Percentiles rank a stretch among this genome's conserved stretches.
Evolutionary conservation across 2,329 filamentous ascomycete species (phyloP).

Genomic region (Xylariaceae sp.): DNA sequence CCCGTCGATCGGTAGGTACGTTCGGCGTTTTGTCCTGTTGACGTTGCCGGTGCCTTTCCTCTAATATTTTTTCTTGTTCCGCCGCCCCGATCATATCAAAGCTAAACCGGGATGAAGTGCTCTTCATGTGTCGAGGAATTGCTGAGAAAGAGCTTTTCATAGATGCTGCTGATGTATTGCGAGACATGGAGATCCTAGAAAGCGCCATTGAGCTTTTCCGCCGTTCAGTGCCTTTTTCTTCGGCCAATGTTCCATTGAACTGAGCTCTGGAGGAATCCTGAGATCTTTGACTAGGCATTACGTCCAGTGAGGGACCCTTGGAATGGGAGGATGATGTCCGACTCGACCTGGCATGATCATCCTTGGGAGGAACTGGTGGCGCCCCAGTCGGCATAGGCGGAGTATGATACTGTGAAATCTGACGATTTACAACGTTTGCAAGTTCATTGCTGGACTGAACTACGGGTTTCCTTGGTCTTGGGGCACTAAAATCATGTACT

Average conservation of each 20-base stretch:
- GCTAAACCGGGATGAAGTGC: slow-evolving; percentile 80
- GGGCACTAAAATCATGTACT: slow-evolving; percentile 71
- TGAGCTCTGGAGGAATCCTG: slow-evolving; percentile 20
- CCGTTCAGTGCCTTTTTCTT: slow-evolving; percentile 26
- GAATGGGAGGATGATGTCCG: slow-evolving; percentile 46
- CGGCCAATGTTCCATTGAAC: slow-evolving; percentile 16
- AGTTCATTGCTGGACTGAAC: slow-evolving; percentile 31
- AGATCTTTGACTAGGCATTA: slow-evolving; percentile 33
- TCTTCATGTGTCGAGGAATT: slow-evolving; percentile 72
- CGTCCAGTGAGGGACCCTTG: slow-evolving; percentile 40
- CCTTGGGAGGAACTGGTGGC: slow-evolving; percentile 51
- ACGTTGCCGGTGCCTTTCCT: slow-evolving; percentile 74
- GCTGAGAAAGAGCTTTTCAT: slow-evolving; percentile 54
- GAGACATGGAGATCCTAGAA: slow-evolving; percentile 53
- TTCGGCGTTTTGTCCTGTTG: slow-evolving; percentile 65
- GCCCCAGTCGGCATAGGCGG: slow-evolving; percentile 27
- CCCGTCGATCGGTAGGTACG: slow-evolving; percentile 47
- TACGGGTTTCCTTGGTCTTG: slow-evolving; percentile 54
- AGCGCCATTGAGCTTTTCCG: slow-evolving; percentile 40
- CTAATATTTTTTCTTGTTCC: slow-evolving; percentile 71
- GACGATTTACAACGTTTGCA: slow-evolving; percentile 28
- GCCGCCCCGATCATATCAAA: slow-evolving; percentile 80
- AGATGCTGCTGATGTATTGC: slow-evolving; percentile 59
- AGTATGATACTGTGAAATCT: slow-evolving; percentile 26
- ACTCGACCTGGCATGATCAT: slow-evolving; percentile 39